Evolutionary conservation across 345 rosid species (phyloP).

Genomic region (Lepidium didymum): DNA sequence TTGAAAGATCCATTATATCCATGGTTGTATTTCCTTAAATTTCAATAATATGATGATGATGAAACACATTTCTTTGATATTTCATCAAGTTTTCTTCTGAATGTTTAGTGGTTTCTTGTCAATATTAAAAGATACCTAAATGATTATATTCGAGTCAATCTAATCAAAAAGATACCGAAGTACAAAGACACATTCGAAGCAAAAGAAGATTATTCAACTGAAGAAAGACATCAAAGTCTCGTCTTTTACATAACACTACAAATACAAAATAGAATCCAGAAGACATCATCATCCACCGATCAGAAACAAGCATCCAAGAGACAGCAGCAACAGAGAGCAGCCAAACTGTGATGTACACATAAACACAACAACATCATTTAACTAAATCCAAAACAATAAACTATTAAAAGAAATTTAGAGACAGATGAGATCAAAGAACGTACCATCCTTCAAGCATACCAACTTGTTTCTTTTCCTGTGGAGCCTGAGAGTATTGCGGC

Average conservation of each 20-base stretch:
- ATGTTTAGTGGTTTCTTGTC: neutral
- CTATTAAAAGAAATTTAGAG: neutral
- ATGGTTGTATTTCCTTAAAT: constrained; percentile 7
- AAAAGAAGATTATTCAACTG: neutral
- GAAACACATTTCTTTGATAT: neutral
- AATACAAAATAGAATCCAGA: neutral
- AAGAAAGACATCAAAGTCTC: neutral
- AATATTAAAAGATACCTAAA: neutral
- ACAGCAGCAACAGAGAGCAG: constrained; percentile 75
- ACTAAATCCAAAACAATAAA: neutral
- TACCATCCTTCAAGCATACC: constrained; percentile 71
- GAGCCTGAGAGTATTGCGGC: constrained; percentile 41
- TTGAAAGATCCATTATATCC: constrained; percentile 4
- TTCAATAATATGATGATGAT: constrained; percentile 14
- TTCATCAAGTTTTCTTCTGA: neutral
- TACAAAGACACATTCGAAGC: neutral
- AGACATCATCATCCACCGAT: neutral
- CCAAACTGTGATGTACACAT: constrained; percentile 40
- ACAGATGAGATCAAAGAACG: neutral
- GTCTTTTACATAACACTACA: neutral
- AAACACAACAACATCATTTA: neutral
- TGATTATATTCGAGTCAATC: neutral
- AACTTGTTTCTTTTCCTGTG: constrained; percentile 12
- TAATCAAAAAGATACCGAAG: neutral
- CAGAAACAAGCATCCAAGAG: constrained; percentile 64